Conservation (phyloP, 169 alveolate species). For the Blepharisma undulans region DNA sequence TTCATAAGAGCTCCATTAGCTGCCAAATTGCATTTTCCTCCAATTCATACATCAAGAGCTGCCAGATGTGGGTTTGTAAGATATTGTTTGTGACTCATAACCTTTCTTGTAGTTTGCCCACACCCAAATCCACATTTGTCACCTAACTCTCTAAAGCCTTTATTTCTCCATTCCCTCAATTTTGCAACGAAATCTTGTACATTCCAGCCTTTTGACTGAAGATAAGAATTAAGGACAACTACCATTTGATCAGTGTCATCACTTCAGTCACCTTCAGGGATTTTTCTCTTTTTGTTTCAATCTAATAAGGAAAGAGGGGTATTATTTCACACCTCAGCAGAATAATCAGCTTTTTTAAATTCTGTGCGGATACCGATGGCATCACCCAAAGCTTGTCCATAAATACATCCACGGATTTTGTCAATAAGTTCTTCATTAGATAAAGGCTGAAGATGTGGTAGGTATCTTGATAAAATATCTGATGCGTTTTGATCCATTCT, state of each 20-base stretch:
- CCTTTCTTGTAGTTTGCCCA: background rate
- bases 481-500: background rate
- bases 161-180: background rate
- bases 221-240: background rate
- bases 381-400: slow-evolving; percentile 32
- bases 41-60: background rate
- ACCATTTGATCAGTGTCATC: slow-evolving; percentile 22
- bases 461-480: background rate
- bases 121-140: background rate
- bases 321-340: background rate
- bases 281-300: background rate
- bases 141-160: slow-evolving; percentile 10
- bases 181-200: background rate
- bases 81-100: background rate
- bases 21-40: background rate
- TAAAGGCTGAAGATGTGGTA: background rate
- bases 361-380: slow-evolving; percentile 32
- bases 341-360: background rate
- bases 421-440: background rate
- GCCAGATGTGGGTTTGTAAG: background rate
- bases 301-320: background rate
- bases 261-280: background rate
- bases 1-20: slow-evolving; percentile 25
- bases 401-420: background rate
- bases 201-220: background rate